phyloP scores from a whole-genome alignment of 139 green algal genomes.

The Zygnema cylindricum region DNA sequence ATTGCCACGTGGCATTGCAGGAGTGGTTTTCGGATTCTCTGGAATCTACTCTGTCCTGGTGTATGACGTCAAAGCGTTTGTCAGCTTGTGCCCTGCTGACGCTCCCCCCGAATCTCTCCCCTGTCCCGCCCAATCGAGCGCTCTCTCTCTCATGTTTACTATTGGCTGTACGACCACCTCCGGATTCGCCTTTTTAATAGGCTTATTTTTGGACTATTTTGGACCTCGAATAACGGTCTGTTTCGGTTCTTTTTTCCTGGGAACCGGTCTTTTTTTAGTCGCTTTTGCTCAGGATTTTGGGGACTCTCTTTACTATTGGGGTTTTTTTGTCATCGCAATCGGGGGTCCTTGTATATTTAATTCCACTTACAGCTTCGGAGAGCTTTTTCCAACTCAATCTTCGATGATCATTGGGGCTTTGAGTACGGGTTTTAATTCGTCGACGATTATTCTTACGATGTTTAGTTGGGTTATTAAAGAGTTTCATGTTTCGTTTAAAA shows the following conservation, averaged over 20 bases:
- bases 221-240: slow-evolving; percentile 6
- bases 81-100: not conserved
- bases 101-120: not conserved
- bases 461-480: not conserved
- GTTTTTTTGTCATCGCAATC: not conserved
- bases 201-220: not conserved
- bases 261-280: not conserved
- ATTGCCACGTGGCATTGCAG: not conserved
- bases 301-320: slow-evolving; percentile 21
- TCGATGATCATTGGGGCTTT: slow-evolving; percentile 10
- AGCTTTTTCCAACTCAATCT: slow-evolving; percentile 17
- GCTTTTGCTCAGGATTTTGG: not conserved
- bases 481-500: not conserved
- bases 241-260: not conserved
- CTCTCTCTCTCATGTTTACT: not conserved
- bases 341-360: slow-evolving; percentile 5
- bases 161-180: not conserved
- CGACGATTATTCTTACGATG: not conserved
- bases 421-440: not conserved
- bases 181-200: not conserved
- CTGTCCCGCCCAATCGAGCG: not conserved
- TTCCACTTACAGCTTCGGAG: slow-evolving; percentile 9
- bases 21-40: slow-evolving; percentile 9
- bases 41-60: slow-evolving; percentile 1
- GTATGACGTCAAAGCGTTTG: slow-evolving; percentile 31